These are phyloP conservation scores for Crithidia fasciculata DNA, from an alignment of 208 protist genomes.

Conservation along the genomic window DNA sequence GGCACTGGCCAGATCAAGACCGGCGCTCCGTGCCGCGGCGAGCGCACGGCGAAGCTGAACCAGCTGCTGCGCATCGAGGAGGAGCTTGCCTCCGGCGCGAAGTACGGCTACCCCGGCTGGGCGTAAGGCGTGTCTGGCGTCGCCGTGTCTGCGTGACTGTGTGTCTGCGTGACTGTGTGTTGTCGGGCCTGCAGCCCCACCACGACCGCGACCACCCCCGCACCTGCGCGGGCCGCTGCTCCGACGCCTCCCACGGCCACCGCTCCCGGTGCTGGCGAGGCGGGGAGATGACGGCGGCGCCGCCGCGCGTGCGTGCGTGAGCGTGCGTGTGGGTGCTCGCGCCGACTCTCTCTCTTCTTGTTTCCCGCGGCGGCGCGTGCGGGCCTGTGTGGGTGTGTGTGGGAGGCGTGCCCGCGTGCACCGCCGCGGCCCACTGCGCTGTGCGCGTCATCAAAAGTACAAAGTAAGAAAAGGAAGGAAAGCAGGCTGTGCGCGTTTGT, in stretches of 20 bases:
- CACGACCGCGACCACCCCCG: no score
- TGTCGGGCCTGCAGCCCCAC: no score
- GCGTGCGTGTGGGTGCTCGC: slow-evolving; percentile 44
- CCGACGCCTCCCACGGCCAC: no score
- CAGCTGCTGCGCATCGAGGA: slow-evolving; percentile 99
- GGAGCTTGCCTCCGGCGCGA: slow-evolving; percentile 81
- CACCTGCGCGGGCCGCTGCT: no score
- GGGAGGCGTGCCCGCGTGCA: no score
- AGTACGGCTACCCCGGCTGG: slow-evolving; percentile 85
- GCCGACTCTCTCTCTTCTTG: no score
- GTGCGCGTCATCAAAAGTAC: no score
- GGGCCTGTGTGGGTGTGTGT: no score
- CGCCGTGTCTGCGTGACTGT: not conserved
- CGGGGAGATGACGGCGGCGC: slow-evolving; percentile 93
- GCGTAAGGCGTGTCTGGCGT: slow-evolving; percentile 35
- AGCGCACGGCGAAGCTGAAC: slow-evolving; percentile 99
- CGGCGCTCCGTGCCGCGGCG: slow-evolving; percentile 97
- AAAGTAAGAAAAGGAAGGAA: no score
- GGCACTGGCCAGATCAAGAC: slow-evolving; percentile 99
- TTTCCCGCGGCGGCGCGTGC: slow-evolving; percentile 8
- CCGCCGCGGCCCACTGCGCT: no score
- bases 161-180: not conserved
- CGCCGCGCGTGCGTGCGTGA: slow-evolving; percentile 59
- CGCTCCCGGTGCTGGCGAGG: no score
- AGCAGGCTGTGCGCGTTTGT: no score